phyloP scores from a whole-genome alignment of 2,329 filamentous ascomycete genomes.

The Juglanconis sp. region DNA sequence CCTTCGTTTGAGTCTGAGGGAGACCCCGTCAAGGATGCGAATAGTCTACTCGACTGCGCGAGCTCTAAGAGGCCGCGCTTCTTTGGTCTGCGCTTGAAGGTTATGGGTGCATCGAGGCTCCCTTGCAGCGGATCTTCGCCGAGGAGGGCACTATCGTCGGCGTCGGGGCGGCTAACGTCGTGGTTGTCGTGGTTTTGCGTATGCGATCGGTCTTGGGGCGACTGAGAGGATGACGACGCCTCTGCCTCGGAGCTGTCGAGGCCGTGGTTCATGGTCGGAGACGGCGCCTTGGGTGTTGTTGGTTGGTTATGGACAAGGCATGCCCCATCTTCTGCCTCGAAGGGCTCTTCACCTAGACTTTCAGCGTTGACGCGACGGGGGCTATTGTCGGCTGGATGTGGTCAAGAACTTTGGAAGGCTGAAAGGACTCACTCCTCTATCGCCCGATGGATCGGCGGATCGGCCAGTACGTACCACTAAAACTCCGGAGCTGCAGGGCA shows the following conservation, averaged over 20 bases:
- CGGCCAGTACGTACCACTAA: not conserved
- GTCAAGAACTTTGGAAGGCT: not conserved
- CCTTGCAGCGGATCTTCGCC: conserved; percentile 55
- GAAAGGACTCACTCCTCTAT: not conserved
- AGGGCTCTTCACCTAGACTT: conserved; percentile 1
- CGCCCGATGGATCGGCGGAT: not conserved
- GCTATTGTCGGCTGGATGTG: not conserved
- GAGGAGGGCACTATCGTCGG: conserved; percentile 39
- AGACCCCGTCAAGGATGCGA: conserved; percentile 44
- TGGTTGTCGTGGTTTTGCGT: conserved; percentile 44
- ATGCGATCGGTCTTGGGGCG: conserved; percentile 28
- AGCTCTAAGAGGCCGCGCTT: conserved; percentile 37
- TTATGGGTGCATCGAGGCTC: conserved; percentile 51
- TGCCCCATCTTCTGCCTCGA: conserved; percentile 14
- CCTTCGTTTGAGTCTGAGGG: conserved; percentile 6
- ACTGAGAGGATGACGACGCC: conserved; percentile 26
- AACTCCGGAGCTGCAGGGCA: not conserved
- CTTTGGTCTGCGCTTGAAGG: conserved; percentile 70
- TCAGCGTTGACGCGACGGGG: not conserved
- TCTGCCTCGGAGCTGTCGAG: conserved; percentile 26
- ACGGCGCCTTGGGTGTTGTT: conserved; percentile 7
- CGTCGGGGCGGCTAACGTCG: conserved; percentile 31
- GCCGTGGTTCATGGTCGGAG: conserved; percentile 20
- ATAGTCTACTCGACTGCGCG: conserved; percentile 44
- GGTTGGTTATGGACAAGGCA: conserved; percentile 7